Percentiles rank a stretch among this genome's conserved stretches.
phyloP scores from a whole-genome alignment of 2,329 filamentous ascomycete species.

The Dactylellina parvicollis region DNA sequence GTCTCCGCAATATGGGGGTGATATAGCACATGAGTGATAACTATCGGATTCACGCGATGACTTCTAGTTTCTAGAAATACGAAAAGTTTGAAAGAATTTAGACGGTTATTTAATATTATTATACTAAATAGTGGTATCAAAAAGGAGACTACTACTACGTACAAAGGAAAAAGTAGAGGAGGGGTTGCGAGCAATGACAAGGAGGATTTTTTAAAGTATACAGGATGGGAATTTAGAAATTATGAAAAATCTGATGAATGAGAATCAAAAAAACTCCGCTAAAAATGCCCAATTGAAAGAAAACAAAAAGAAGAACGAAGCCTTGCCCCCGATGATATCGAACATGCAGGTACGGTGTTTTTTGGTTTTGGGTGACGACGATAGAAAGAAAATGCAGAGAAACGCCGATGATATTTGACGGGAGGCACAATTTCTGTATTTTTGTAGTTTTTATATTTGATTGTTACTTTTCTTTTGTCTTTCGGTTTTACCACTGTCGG shows the following conservation, averaged over 20 bases:
- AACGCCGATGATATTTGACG: conserved; percentile 31
- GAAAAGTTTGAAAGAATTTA: no score
- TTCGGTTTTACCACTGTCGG: conserved; percentile 20
- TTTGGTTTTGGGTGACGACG: conserved; percentile 11
- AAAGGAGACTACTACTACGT: conserved; percentile 20
- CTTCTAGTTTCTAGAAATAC: not conserved
- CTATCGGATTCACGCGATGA: not conserved
- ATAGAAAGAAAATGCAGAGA: conserved; percentile 10
- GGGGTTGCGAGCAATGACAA: conserved; percentile 6
- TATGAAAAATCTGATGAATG: conserved; percentile 20
- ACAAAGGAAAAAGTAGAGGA: conserved; percentile 32
- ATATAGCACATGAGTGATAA: no score
- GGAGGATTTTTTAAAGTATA: not conserved
- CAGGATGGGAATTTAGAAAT: conserved; percentile 33
- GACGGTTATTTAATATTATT: conserved; percentile 25
- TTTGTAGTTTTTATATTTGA: conserved; percentile 6
- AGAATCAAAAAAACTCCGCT: conserved; percentile 45
- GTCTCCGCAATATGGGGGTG: no score
- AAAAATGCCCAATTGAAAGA: conserved; percentile 52
- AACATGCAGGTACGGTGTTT: conserved; percentile 21
- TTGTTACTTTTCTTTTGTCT: not conserved
- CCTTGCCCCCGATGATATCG: not conserved
- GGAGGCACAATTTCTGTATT: conserved; percentile 16
- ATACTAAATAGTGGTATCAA: conserved; percentile 40
- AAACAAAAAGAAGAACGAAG: conserved; percentile 7